A percentile compares a stretch with the other conserved stretches of the same genome.
phyloP scores from a whole-genome alignment of 2,329 filamentous ascomycete species.

The Pseudogymnoascus sp. region DNA sequence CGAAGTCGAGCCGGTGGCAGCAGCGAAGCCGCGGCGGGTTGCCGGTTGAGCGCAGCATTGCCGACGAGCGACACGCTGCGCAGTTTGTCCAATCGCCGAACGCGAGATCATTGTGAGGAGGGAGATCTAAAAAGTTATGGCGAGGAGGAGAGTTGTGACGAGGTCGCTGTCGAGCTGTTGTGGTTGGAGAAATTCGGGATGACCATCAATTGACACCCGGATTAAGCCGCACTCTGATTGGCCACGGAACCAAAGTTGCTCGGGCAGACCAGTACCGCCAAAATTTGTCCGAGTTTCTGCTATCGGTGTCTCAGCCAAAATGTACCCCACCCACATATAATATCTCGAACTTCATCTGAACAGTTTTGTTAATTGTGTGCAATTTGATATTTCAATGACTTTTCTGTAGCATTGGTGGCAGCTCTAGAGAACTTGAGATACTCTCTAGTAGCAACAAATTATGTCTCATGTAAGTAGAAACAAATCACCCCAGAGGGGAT shows the following conservation, averaged over 20 bases:
- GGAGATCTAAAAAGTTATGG: constrained; percentile 24
- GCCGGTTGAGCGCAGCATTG: constrained; percentile 47
- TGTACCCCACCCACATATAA: background rate
- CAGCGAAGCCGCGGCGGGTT: constrained; percentile 51
- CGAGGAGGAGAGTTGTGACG: constrained; percentile 14
- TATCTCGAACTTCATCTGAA: constrained; percentile 5
- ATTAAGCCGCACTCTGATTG: constrained; percentile 9
- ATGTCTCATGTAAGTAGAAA: constrained; percentile 45
- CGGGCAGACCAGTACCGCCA: background rate
- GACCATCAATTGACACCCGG: constrained; percentile 9
- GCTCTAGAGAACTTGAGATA: constrained; percentile 72
- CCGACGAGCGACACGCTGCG: constrained; percentile 51
- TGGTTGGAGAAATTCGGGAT: constrained; percentile 10
- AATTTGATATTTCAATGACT: constrained; percentile 39
- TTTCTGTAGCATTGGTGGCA: constrained; percentile 58
- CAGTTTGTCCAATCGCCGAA: constrained; percentile 54
- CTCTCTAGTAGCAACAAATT: constrained; percentile 59
- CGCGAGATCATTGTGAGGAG: constrained; percentile 58
- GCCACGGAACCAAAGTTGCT: background rate
- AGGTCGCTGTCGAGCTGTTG: constrained; percentile 16
- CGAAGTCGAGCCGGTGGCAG: constrained; percentile 58
- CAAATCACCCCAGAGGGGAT: constrained; percentile 19
- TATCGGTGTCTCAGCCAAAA: constrained; percentile 8
- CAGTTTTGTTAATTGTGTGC: constrained; percentile 7
- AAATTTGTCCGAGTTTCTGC: constrained; percentile 9